A percentile compares a stretch with the other conserved stretches of the same genome.
Conservation (phyloP, 805 yeast species). For the Candida ipomoeae region DNA sequence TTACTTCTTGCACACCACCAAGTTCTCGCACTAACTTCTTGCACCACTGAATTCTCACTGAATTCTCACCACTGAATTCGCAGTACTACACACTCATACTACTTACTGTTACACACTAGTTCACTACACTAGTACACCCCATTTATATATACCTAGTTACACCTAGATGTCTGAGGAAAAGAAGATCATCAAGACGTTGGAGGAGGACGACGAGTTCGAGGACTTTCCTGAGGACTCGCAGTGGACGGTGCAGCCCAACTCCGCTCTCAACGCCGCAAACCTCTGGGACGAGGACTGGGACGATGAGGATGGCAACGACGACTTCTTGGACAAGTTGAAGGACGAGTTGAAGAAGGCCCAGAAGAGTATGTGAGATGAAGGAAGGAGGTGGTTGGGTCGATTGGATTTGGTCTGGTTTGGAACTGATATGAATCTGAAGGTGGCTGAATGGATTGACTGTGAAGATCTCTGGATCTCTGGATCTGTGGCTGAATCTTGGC, state of each 20-base stretch:
- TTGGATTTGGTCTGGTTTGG: too few relatives aligned
- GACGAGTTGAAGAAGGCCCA: constrained; percentile 32
- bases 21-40: too few relatives aligned
- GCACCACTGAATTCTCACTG: too few relatives aligned
- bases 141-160: too few relatives aligned
- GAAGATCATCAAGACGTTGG: constrained; percentile 63
- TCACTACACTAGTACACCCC: neutral
- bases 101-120: neutral
- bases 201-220: constrained; percentile 96
- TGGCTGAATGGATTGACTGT: too few relatives aligned
- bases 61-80: too few relatives aligned
- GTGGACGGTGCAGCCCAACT: constrained; percentile 63
- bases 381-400: too few relatives aligned
- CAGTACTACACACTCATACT: too few relatives aligned
- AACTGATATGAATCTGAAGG: too few relatives aligned
- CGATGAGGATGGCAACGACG: constrained; percentile 89
- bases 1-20: too few relatives aligned
- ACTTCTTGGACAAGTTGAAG: constrained; percentile 73
- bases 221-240: constrained; percentile 86
- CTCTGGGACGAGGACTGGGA: constrained; percentile 99
- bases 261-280: constrained; percentile 48
- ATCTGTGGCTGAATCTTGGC: too few relatives aligned
- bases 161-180: constrained; percentile 22
- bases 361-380: constrained; percentile 3
- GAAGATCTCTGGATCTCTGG: too few relatives aligned